These are phyloP conservation scores for Sanghuangporus baumii DNA, from an alignment of 1,284 basidiomycete genomes.

Conservation along the genomic window DNA sequence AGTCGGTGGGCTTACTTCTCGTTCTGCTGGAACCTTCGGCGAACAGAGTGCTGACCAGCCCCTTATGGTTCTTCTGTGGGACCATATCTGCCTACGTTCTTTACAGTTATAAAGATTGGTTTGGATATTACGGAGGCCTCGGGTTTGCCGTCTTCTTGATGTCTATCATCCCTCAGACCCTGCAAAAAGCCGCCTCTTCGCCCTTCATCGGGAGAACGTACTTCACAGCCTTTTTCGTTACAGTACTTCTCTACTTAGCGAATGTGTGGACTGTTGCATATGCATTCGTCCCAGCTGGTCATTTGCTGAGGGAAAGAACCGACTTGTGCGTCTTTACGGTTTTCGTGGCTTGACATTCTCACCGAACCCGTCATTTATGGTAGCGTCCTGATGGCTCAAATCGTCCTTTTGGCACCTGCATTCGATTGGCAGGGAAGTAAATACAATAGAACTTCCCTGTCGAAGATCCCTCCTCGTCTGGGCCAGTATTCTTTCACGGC, in stretches of 20 bases:
- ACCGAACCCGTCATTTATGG: not conserved
- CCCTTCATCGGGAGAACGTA: constrained; percentile 42
- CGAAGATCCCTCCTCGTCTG: constrained; percentile 1
- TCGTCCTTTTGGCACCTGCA: constrained; percentile 8
- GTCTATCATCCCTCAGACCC: constrained; percentile 54
- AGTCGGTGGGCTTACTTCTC: constrained; percentile 51
- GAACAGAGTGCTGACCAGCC: constrained; percentile 33
- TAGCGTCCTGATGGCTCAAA: constrained; percentile 15
- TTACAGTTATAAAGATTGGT: constrained; percentile 65
- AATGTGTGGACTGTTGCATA: constrained; percentile 88
- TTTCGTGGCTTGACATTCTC: not conserved
- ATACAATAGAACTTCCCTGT: not conserved
- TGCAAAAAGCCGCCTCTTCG: constrained; percentile 38
- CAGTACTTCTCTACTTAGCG: constrained; percentile 61
- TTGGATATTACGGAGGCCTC: constrained; percentile 69
- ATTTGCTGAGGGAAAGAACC: constrained; percentile 76
- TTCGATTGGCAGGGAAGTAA: constrained; percentile 12
- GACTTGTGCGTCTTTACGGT: constrained; percentile 44
- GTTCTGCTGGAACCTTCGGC: constrained; percentile 32
- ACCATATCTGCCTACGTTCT: constrained; percentile 49
- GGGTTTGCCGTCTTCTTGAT: constrained; percentile 64
- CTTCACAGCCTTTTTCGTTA: constrained; percentile 55
- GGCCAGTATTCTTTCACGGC: constrained; percentile 29
- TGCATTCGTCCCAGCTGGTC: constrained; percentile 87
- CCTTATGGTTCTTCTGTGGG: constrained; percentile 48